phyloP scores from a whole-genome alignment of 2,329 filamentous ascomycete genomes.

The Fusarium nisikadoi region DNA sequence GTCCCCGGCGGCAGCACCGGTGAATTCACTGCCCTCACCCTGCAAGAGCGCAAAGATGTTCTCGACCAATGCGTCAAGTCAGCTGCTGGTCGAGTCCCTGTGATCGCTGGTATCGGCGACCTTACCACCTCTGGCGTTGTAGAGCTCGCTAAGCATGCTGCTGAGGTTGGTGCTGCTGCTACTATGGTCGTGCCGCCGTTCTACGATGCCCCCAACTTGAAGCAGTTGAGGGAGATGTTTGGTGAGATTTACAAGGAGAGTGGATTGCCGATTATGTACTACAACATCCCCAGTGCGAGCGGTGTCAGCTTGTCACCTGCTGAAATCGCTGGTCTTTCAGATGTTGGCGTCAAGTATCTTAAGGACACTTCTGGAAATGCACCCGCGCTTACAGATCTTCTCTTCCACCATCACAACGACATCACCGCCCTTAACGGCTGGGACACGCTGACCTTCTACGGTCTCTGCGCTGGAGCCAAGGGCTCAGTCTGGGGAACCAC shows the following conservation, averaged over 20 bases:
- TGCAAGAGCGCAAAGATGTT: constrained; percentile 58
- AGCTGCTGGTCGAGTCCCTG: constrained; percentile 53
- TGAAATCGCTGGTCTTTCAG: constrained; percentile 56
- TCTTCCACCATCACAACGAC: constrained; percentile 53
- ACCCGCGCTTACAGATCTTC: constrained; percentile 59
- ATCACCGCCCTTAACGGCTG: constrained; percentile 64
- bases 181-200: constrained; percentile 62
- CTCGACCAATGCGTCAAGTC: constrained; percentile 51
- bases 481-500: constrained; percentile 63
- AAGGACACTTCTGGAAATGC: constrained; percentile 65
- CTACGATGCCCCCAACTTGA: constrained; percentile 57
- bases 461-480: constrained; percentile 59
- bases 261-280: constrained; percentile 59
- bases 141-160: constrained; percentile 46
- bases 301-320: constrained; percentile 54
- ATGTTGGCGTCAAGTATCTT: constrained; percentile 60
- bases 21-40: constrained; percentile 58
- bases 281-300: constrained; percentile 61
- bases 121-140: constrained; percentile 51
- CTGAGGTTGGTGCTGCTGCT: constrained; percentile 51
- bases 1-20: constrained; percentile 61
- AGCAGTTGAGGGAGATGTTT: constrained; percentile 51
- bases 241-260: constrained; percentile 53
- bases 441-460: constrained; percentile 65
- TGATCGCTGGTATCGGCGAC: constrained; percentile 57